Percentiles rank a stretch among this genome's conserved stretches.
These are phyloP conservation scores for Amanita fuliginea DNA, from an alignment of 768 basidiomycete species.

Conservation along the genomic window DNA sequence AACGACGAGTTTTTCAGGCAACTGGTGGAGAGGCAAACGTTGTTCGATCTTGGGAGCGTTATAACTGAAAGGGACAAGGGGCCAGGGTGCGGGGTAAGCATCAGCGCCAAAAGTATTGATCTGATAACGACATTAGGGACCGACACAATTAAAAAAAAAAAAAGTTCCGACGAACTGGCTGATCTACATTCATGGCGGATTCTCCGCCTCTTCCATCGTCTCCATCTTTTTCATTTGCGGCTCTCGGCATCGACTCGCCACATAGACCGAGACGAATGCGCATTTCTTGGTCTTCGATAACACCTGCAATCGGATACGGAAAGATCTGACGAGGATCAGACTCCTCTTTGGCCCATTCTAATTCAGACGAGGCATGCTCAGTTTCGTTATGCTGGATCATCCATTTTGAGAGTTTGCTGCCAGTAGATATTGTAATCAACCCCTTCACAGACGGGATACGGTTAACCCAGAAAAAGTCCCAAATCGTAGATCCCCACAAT, in stretches of 20 bases:
- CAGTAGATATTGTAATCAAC: conserved; percentile 17
- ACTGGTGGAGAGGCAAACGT: conserved; percentile 14
- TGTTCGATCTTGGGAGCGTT: conserved; percentile 13
- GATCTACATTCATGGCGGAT: not conserved
- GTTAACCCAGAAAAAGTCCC: conserved; percentile 26
- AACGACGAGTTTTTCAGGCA: conserved; percentile 15
- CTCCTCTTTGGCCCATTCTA: conserved; percentile 25
- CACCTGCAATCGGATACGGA: conserved; percentile 17
- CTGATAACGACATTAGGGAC: not conserved
- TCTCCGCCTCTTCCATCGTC: no score
- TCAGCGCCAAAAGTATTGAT: not conserved
- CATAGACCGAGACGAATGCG: conserved; percentile 3
- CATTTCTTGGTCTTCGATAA: conserved; percentile 14
- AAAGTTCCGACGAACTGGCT: not conserved
- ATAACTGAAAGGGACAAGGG: conserved; percentile 24
- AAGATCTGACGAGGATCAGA: conserved; percentile 19
- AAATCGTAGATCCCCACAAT: conserved; percentile 32
- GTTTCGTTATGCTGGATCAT: conserved; percentile 24
- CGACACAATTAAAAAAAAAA: not conserved
- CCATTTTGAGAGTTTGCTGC: conserved; percentile 25
- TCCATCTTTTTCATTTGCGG: not conserved
- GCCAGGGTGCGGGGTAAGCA: conserved; percentile 29
- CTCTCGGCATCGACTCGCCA: not conserved
- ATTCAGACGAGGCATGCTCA: conserved; percentile 19
- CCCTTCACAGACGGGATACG: conserved; percentile 12